Evolutionary conservation across 2,329 filamentous ascomycete species (phyloP).

Genomic region (Alternaria sp.): DNA sequence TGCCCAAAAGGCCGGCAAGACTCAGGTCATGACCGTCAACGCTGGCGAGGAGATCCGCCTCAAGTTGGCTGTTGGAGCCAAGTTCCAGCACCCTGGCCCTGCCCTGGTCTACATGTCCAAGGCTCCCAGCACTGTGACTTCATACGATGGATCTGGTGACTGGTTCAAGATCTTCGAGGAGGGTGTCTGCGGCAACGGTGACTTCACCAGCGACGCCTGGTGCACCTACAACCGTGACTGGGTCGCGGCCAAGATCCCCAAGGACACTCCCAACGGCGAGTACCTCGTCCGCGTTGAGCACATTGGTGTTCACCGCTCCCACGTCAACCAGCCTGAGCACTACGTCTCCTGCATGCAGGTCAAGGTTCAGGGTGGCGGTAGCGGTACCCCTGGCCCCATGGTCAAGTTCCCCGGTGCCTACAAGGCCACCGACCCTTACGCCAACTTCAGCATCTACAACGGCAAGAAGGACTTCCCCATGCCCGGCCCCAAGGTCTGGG

Average conservation of each 20-base stretch:
- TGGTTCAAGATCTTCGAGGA: constrained; percentile 46
- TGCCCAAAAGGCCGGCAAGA: constrained; percentile 26
- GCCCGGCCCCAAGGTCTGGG: constrained; percentile 27
- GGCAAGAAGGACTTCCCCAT: constrained; percentile 29
- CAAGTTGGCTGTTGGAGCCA: constrained; percentile 32
- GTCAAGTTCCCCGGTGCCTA: constrained; percentile 49
- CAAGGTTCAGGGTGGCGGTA: constrained; percentile 49
- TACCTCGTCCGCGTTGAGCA: constrained; percentile 58
- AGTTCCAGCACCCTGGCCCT: constrained; percentile 37
- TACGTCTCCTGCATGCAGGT: constrained; percentile 56
- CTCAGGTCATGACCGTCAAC: constrained; percentile 29
- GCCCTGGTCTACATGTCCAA: constrained; percentile 41
- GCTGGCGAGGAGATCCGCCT: constrained; percentile 33
- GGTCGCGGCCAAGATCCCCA: constrained; percentile 49
- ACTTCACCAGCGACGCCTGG: constrained; percentile 32
- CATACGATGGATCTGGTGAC: constrained; percentile 35
- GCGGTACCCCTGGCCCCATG: constrained; percentile 44
- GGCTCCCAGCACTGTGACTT: constrained; percentile 29
- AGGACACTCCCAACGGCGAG: constrained; percentile 52
- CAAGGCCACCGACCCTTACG: constrained; percentile 32
- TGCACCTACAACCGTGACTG: constrained; percentile 35
- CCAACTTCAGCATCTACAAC: constrained; percentile 41
- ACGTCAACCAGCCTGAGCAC: constrained; percentile 51
- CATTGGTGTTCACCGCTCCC: constrained; percentile 48
- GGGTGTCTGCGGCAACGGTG: constrained; percentile 29